Base-by-base conservation (phyloP, 306 rosid species). In the Cicer bijugum region DNA sequence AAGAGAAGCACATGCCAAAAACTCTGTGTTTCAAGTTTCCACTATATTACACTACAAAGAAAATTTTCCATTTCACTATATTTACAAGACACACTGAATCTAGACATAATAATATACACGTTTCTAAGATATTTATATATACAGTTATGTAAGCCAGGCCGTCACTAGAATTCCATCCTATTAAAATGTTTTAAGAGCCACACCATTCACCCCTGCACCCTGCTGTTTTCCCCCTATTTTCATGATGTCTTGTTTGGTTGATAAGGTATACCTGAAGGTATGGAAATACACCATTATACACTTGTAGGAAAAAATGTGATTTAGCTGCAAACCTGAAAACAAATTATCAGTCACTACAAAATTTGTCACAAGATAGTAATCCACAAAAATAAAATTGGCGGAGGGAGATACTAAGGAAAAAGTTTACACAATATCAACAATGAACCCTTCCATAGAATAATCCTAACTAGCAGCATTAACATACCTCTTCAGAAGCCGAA, bases 401-500 rank as follows among this genome's bases (percentile, higher is more conserved):
- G 40, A 7, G 9, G 55, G 23, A 60, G 72, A 74, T 48, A 61
- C 20, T 6, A 58, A 53, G 80, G 57, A 45, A 60, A 48, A 55
- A 80, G 3, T 35, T 7, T 9, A 63, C 75, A 69, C 56, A 46
- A 45, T 42, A 19, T 12, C 44, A 76, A 59, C 16, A 68, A 73
- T n/a, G 38, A 75, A 46, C 72, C 69, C 56, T 57, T 79, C 43
- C 69, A 51, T 56, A 42, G 28, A 78, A 66, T 16, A 50, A 64
- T 39, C 28, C 64, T 40, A 74, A 78, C 65, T 44, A 23, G 75
- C 68, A 77, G 51, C 40, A 55, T n/a, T 50, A 57, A 57, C 69
- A 73, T 83, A 94, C 98, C 98, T 91, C 75, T 60, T 85, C 73
- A 91, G 82, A 74, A 91, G 91, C 79, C 91, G 86, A 77, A 94